Evolutionary conservation across 108 stramenopile species (phyloP), one percentile per base, ranked within the genome.

Genomic region (Pelagomonas calceolata): DNA sequence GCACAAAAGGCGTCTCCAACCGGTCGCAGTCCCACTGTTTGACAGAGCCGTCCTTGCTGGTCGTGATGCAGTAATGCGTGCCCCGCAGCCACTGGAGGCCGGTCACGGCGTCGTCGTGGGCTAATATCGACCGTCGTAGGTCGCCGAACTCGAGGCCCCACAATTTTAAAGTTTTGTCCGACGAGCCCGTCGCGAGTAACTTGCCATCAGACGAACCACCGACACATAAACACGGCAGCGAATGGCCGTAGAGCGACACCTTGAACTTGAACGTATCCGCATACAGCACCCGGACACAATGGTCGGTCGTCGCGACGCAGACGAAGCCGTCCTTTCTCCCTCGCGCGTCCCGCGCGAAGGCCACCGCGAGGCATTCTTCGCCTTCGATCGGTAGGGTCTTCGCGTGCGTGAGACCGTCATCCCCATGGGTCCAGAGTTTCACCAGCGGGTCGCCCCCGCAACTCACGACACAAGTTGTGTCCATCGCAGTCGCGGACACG

Each of bases 71-170:
- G 85, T 89, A 90, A 82, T 99, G 98, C 33, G 96, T 97, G 37
- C 84, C 75, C 36, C 79, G 81, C 18, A 94, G 85, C 72, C 95
- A 98, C 33, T 81, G 67, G 36, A 98, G 68, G 72, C 91, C 87
- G 51, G 94, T 99, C 51, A 99, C 87, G 26, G 93, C 90, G 73
- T 97, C 98, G 68, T 91, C 84, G 77, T 99, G 98, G n/a, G 95
- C 98, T 75, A 95, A 86, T 34, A 98, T 77, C 39, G 92, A 93
- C 35, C 93, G 85, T 80, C 98, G 98, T 36, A 95, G 96, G 75
- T 99, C 98, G 45, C 98, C 98, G 79, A 99, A 99, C 71, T 99
- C 98, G 33, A 99, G 82, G 32, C 98, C 98, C 94, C 95, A 98
- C 63, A 99, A 85, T 75, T 98, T 98, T 36, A 99, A 82, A 32